Evolutionary conservation across 768 basidiomycete species (phyloP).

Genomic region (Kwoniella dejecticola): DNA sequence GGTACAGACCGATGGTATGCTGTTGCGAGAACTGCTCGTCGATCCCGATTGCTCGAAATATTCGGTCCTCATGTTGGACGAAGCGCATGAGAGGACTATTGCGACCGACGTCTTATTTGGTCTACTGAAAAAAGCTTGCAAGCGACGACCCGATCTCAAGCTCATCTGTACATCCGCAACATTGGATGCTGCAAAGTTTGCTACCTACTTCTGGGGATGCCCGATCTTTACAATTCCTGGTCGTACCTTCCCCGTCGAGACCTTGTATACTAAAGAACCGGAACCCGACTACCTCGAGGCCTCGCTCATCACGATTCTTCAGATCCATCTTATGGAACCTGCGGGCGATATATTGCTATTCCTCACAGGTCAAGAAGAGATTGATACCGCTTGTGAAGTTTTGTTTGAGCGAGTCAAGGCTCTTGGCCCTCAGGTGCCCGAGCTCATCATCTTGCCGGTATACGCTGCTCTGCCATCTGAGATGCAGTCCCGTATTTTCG

Average conservation of each 20-base stretch:
- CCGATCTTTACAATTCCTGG: conserved; percentile 99
- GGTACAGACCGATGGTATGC: conserved; percentile 85
- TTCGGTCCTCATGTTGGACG: conserved; percentile 96
- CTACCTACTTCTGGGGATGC: conserved; percentile 97
- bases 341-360: conserved; percentile 95
- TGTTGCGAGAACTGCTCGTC: conserved; percentile 93
- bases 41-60: conserved; percentile 92
- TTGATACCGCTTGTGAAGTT: conserved; percentile 96
- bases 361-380: conserved; percentile 98
- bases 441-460: conserved; percentile 93
- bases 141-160: conserved; percentile 91
- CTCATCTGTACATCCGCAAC: conserved; percentile 98
- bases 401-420: conserved; percentile 99
- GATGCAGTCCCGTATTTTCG: conserved; percentile 96
- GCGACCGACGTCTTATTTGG: conserved; percentile 98
- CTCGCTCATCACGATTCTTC: conserved; percentile 97
- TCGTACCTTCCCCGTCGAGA: conserved; percentile 96
- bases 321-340: conserved; percentile 97
- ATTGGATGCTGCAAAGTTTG: conserved; percentile 98
- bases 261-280: conserved; percentile 98
- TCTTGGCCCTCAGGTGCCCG: conserved; percentile 95
- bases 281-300: conserved; percentile 97
- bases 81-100: conserved; percentile 97
- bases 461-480: conserved; percentile 98
- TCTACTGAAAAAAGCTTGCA: conserved; percentile 91